Evolutionary conservation across 768 basidiomycete species (phyloP).

Genomic region (Melanogaster broomeanus): DNA sequence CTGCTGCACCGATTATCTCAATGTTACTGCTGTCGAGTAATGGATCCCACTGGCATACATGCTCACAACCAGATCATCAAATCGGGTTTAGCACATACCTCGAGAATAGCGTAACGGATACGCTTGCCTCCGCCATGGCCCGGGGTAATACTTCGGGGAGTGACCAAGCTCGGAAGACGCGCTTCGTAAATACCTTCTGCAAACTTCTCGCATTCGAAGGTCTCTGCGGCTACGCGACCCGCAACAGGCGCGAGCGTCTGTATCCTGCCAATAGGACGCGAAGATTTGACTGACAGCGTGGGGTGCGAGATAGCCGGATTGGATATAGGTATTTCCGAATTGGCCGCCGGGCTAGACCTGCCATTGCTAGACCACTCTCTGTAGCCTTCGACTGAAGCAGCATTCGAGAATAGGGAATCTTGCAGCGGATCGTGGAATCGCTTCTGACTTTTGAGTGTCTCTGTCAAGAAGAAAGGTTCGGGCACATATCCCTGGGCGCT

Average conservation of each 20-base stretch:
- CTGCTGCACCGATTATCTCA: slow-evolving; percentile 65
- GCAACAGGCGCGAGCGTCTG: slow-evolving; percentile 35
- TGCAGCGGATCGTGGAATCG: slow-evolving; percentile 92
- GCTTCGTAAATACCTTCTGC: slow-evolving; percentile 72
- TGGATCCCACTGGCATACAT: slow-evolving; percentile 68
- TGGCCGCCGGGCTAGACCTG: slow-evolving; percentile 48
- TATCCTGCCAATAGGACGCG: slow-evolving; percentile 60
- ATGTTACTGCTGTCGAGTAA: slow-evolving; percentile 89
- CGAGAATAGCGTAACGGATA: slow-evolving; percentile 82
- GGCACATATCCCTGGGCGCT: slow-evolving; percentile 78
- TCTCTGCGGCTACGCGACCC: slow-evolving; percentile 27
- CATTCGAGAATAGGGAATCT: slow-evolving; percentile 83
- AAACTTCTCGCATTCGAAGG: slow-evolving; percentile 44
- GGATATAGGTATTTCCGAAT: slow-evolving; percentile 10
- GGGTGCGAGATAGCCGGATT: slow-evolving; percentile 26
- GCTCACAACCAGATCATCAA: slow-evolving; percentile 1
- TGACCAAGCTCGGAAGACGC: slow-evolving; percentile 73
- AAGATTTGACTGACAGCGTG: slow-evolving; percentile 64
- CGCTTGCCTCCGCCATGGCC: slow-evolving; percentile 65
- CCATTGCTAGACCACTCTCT: slow-evolving; percentile 73
- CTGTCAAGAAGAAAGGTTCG: slow-evolving; percentile 85
- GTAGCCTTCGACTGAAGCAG: slow-evolving; percentile 77
- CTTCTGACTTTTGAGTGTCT: slow-evolving; percentile 77
- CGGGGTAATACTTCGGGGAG: slow-evolving; percentile 66
- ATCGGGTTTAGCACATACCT: slow-evolving; percentile 48